phyloP scores from a whole-genome alignment of 2,329 filamentous ascomycete genomes.

The Aspergillus brunneoviolaceus region DNA sequence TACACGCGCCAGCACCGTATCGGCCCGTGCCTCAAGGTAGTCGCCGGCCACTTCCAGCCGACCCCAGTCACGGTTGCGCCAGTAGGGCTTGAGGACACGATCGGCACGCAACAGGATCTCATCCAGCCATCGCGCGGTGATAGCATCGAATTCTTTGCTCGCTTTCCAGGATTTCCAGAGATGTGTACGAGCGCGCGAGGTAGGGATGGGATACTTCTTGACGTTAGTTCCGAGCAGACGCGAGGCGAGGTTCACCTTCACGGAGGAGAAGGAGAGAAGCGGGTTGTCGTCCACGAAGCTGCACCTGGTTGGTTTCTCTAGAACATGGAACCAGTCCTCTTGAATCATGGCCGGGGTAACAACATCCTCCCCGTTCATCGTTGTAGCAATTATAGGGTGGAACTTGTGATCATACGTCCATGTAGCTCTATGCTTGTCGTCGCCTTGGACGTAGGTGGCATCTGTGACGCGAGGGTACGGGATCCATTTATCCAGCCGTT shows the following conservation, averaged over 20 bases:
- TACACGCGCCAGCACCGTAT: slow-evolving; percentile 52
- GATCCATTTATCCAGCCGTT: slow-evolving; percentile 55
- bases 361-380: slow-evolving; percentile 50
- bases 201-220: slow-evolving; percentile 41
- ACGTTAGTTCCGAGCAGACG: slow-evolving; percentile 31
- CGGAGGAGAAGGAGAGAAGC: slow-evolving; percentile 46
- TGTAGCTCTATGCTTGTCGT: slow-evolving; percentile 51
- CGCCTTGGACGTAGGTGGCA: slow-evolving; percentile 53
- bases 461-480: slow-evolving; percentile 54
- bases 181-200: slow-evolving; percentile 47
- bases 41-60: slow-evolving; percentile 43
- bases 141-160: slow-evolving; percentile 46
- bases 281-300: slow-evolving; percentile 53
- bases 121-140: slow-evolving; percentile 51
- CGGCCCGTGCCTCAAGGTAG: slow-evolving; percentile 45
- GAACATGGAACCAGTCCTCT: slow-evolving; percentile 44
- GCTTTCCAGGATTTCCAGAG: slow-evolving; percentile 53
- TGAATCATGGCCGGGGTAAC: slow-evolving; percentile 56
- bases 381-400: slow-evolving; percentile 47
- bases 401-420: slow-evolving; percentile 51
- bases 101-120: slow-evolving; percentile 50
- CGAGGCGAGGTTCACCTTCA: slow-evolving; percentile 28
- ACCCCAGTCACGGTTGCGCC: slow-evolving; percentile 45
- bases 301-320: slow-evolving; percentile 43
- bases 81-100: slow-evolving; percentile 45